Conservation (phyloP, 768 basidiomycete genomes). For the Psilocybe azurescens region DNA sequence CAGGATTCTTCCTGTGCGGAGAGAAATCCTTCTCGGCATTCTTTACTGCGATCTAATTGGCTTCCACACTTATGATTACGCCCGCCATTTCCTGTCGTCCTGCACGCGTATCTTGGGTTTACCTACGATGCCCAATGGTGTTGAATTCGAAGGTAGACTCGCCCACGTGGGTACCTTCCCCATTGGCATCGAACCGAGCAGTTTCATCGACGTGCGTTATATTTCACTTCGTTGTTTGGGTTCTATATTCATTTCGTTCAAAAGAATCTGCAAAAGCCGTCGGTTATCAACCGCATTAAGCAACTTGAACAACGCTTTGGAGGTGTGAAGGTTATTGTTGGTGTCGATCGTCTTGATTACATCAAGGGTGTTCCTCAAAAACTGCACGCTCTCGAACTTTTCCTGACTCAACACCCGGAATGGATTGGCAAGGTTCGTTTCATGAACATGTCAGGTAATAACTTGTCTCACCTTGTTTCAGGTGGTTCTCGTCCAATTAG, state of each 20-base stretch:
- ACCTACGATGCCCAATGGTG: conserved; percentile 97
- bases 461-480: conserved; percentile 31
- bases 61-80: conserved; percentile 99
- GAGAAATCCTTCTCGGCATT: conserved; percentile 96
- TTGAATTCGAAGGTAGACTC: conserved; percentile 93
- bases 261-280: conserved; percentile 79
- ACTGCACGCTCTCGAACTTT: conserved; percentile 93
- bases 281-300: conserved; percentile 81
- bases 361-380: conserved; percentile 99
- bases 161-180: conserved; percentile 99
- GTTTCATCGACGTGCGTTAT: conserved; percentile 77
- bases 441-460: background rate
- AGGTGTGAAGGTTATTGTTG: conserved; percentile 96
- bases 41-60: conserved; percentile 97
- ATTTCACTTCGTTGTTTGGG: background rate
- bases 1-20: conserved; percentile 95
- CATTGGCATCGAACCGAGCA: conserved; percentile 95
- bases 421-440: conserved; percentile 91
- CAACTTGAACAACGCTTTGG: conserved; percentile 90
- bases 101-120: conserved; percentile 96
- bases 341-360: conserved; percentile 97
- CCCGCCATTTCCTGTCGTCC: conserved; percentile 98
- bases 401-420: conserved; percentile 96
- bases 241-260: conserved; percentile 1
- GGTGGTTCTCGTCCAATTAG: conserved; percentile 96